Evolutionary conservation across 2,329 filamentous ascomycete species (phyloP), one percentile per base, ranked within the genome.

Genomic region (Penicillium vulpinum): DNA sequence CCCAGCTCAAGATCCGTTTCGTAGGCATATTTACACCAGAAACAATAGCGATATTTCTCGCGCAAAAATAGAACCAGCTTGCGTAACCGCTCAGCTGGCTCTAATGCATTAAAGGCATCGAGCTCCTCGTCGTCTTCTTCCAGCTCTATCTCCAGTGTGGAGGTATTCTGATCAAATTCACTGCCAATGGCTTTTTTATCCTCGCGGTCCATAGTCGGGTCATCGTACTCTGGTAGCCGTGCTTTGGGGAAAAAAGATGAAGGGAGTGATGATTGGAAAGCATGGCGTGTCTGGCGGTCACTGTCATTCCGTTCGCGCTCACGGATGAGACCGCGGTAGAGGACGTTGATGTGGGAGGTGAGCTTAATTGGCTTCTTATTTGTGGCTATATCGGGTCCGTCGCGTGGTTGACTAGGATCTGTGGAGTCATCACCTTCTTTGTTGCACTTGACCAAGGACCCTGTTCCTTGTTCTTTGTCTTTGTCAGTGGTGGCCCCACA

Each of bases 11-110:
- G 64, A 18, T 64, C 63, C 1, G 72, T 71, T 31, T 86, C 83
- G 72, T 97, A 99, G 51, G 80, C 80, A 74, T 83, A 89, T 73
- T 97, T 97, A 76, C 94, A 99, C 90, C 92, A 99, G 72, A 97
- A 96, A 77, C 94, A 99, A 72, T 99, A 99, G 43, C 81, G 76
- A 68, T 91, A 85, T 68, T 83, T 83, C 47, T 85, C 79, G 36
- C 94, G 83, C 52, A 99, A 73, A 73, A 90, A 87, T 18, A 77
- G 72, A 10, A 96, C 82, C 15, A 95, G 73, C 64, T 80, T 85
- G 9, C 79, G 76, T 60, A 97, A 75, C 62, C 85, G 84, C 66
- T 95, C 88, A 1, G 78, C 77, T 2, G 85, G 79, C 22, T 86
- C 83, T 43, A 93, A 77, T 2, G 82, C 83, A 67, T 92, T 86